Conservation (phyloP, 345 rosid species). For the Psidium guajava region DNA sequence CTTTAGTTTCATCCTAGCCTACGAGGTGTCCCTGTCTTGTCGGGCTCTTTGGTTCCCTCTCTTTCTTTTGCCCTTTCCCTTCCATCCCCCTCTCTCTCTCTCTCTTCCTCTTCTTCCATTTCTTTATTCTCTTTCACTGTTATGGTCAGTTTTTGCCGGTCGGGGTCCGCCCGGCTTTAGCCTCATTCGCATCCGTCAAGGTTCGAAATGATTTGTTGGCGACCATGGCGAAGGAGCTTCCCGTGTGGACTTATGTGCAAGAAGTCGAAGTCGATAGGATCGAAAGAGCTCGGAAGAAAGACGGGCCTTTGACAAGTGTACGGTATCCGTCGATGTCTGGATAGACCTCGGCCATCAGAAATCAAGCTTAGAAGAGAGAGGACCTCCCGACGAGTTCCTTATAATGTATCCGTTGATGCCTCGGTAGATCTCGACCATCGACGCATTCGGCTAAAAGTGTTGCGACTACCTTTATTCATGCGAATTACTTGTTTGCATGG, state of each 20-base stretch:
- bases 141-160: background rate
- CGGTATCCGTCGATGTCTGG: fast-evolving
- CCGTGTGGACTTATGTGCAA: background rate
- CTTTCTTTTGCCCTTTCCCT: background rate
- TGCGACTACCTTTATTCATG: fast-evolving
- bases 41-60: background rate
- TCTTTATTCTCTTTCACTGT: background rate
- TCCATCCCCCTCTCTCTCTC: background rate
- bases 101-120: background rate
- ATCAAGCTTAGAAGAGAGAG: too few species aligned
- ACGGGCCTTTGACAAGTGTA: background rate
- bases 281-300: too few species aligned
- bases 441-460: fast-evolving
- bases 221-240: background rate
- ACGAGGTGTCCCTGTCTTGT: background rate
- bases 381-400: too few species aligned
- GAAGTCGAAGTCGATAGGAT: background rate
- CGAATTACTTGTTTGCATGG: background rate
- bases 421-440: fast-evolving
- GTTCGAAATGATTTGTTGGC: background rate
- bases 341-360: background rate
- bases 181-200: background rate
- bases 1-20: background rate
- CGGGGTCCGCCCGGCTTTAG: background rate
- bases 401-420: background rate